phyloP scores from a whole-genome alignment of 2,329 filamentous ascomycete species.

The Trichophaea hybrida region DNA sequence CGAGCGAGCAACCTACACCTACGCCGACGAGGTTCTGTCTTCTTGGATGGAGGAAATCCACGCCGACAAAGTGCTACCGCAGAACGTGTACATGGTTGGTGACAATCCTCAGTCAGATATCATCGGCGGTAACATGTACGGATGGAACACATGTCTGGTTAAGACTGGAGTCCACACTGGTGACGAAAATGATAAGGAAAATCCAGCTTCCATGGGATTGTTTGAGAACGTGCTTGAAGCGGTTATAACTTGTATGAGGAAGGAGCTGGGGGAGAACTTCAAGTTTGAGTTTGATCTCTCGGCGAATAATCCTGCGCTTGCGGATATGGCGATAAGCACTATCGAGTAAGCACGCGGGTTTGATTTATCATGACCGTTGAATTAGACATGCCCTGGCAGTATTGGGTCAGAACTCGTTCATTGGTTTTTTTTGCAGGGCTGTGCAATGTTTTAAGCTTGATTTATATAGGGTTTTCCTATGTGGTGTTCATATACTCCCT shows the following conservation, averaged over 20 bases:
- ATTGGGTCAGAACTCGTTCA: neutral
- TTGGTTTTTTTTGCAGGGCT: neutral
- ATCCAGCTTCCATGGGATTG: slow-evolving; percentile 63
- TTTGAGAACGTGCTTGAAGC: slow-evolving; percentile 60
- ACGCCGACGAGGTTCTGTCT: slow-evolving; percentile 57
- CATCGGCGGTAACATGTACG: slow-evolving; percentile 64
- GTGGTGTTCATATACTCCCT: neutral
- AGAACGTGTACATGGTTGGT: slow-evolving; percentile 63
- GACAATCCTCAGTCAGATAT: slow-evolving; percentile 64
- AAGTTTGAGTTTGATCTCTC: slow-evolving; percentile 43
- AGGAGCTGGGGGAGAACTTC: slow-evolving; percentile 60
- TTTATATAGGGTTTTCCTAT: neutral
- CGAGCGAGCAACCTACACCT: slow-evolving; percentile 62
- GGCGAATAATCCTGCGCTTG: neutral
- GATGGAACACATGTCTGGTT: slow-evolving; percentile 67
- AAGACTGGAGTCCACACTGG: slow-evolving; percentile 68
- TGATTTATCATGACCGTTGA: too few relatives aligned
- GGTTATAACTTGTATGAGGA: slow-evolving; percentile 50
- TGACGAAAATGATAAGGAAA: slow-evolving; percentile 59
- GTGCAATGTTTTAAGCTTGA: neutral
- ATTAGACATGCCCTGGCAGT: too few relatives aligned
- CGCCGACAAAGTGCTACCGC: slow-evolving; percentile 52
- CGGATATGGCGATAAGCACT: neutral
- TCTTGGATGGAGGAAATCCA: slow-evolving; percentile 65
- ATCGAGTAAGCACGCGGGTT: neutral